Base-by-base conservation (phyloP, 2,329 filamentous ascomycete genomes). In the Ceratocystis papillata region DNA sequence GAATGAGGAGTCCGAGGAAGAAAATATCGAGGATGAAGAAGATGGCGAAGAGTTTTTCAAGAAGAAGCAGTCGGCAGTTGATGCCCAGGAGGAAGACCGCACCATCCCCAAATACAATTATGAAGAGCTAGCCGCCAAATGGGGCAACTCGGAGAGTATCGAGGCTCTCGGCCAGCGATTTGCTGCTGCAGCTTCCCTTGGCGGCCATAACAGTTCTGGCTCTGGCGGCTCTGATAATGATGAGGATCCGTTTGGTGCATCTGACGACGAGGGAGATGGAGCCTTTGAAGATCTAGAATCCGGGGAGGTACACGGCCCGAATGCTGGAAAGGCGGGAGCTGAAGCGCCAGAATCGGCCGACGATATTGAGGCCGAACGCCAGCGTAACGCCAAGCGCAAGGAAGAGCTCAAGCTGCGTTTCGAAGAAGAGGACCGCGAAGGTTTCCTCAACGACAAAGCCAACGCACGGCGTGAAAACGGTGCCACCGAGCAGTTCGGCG, bases 391-490 rank as follows among this genome's bases (percentile, higher is more conserved):
- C 1, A 85, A 86, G 70, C 83, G 89, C 70, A 99, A 99, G 76
- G 94, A 96, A 76, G 94, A 99, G 74, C 83, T 99, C 64, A 95
- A 90, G 74, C 80, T 95, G 64, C 86, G 95, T 1, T 99, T 99
- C 73, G 94, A 99, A 73, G 92, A 97, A 75, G 94, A 99, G 79
- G 94, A 99, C 73, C 84, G 90, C n/a, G 94, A 99, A 73, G 94
- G 94, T 0, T 92, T 96, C 74, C 85, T 89, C 72, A 95, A 95
- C 72, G 90, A 94, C 76, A 95, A 95, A 73, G 86, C 89, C 33
- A 84, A 87, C 63, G 88, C 88, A 10, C 83, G 87, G 45, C 80
- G 84, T 69, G 88, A 90, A 70, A 85, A 83, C 37, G 87, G 82
- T 44, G 81, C 81, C 2, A 79, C 85, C 5, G 85, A 93, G 64